phyloP scores from a whole-genome alignment of 2,329 filamentous ascomycete species.

The Botrytis aclada region DNA sequence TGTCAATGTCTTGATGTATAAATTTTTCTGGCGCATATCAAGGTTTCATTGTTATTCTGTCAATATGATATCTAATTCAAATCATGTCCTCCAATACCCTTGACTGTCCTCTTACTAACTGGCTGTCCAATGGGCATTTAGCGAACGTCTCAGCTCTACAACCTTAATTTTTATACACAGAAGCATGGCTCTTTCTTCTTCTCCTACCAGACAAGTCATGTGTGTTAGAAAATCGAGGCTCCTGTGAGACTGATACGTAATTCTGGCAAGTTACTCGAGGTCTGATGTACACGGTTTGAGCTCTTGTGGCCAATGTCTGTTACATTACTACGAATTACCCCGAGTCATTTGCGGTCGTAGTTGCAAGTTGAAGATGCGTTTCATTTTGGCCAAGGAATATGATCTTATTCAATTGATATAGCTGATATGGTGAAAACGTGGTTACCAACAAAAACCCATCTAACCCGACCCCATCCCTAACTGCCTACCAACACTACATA shows the following conservation, averaged over 20 bases:
- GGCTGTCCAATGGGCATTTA: background rate
- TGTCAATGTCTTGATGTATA: slow-evolving; percentile 4
- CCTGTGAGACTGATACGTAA: background rate
- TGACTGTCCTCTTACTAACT: background rate
- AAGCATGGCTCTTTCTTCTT: background rate
- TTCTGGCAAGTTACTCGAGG: background rate
- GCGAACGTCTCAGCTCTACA: background rate
- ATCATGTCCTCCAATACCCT: background rate
- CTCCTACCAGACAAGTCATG: background rate
- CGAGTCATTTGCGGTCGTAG: background rate
- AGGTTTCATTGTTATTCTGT: background rate
- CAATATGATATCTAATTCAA: slow-evolving; percentile 10
- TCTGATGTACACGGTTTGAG: background rate
- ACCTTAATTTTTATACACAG: background rate
- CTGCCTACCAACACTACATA: background rate
- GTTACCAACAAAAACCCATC: background rate
- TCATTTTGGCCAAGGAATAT: background rate
- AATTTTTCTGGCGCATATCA: background rate
- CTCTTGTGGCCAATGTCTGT: background rate
- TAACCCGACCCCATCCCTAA: background rate
- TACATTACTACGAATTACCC: background rate
- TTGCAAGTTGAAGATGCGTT: background rate
- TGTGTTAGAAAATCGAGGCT: background rate
- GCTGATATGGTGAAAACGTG: background rate
- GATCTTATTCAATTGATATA: background rate